Conservation (phyloP, 192 early-diverging fungal genomes). For the Geranomyces variabilis region DNA sequence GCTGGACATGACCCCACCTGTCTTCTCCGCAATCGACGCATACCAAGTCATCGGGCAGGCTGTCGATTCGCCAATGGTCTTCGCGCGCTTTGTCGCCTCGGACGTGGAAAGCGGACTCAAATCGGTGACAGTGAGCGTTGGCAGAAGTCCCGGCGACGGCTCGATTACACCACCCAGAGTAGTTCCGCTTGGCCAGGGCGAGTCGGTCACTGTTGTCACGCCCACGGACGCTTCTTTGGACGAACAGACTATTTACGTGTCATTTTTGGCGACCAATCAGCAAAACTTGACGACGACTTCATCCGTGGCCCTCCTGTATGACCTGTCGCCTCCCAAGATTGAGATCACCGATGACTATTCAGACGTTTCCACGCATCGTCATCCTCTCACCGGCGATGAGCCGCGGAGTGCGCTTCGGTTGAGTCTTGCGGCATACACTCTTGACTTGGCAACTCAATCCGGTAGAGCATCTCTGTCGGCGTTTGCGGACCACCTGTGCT, state of each 20-base stretch:
- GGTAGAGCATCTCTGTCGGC: neutral
- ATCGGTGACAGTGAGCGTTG: too few species aligned
- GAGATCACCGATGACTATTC: neutral
- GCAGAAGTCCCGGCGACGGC: too few species aligned
- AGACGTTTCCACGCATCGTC: neutral
- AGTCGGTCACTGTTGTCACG: too few species aligned
- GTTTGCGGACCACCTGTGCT: neutral
- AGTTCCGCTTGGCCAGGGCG: too few species aligned
- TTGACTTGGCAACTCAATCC: neutral
- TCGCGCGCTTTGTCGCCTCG: too few species aligned
- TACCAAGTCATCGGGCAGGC: too few species aligned
- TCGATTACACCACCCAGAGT: too few species aligned
- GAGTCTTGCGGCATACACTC: neutral
- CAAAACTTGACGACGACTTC: neutral
- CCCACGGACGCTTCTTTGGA: conserved; percentile 1
- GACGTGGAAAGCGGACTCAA: too few species aligned
- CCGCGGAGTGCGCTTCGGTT: conserved; percentile 1
- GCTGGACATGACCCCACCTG: too few species aligned
- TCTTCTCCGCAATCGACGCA: too few species aligned
- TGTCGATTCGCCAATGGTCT: too few species aligned
- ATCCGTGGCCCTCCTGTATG: neutral
- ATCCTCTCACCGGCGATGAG: conserved; percentile 8
- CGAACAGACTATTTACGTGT: conserved; percentile 2
- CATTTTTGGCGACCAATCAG: neutral
- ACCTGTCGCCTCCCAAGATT: conserved; percentile 14